phyloP scores from a whole-genome alignment of 2,329 filamentous ascomycete genomes.

The Periconia macrospinosa region DNA sequence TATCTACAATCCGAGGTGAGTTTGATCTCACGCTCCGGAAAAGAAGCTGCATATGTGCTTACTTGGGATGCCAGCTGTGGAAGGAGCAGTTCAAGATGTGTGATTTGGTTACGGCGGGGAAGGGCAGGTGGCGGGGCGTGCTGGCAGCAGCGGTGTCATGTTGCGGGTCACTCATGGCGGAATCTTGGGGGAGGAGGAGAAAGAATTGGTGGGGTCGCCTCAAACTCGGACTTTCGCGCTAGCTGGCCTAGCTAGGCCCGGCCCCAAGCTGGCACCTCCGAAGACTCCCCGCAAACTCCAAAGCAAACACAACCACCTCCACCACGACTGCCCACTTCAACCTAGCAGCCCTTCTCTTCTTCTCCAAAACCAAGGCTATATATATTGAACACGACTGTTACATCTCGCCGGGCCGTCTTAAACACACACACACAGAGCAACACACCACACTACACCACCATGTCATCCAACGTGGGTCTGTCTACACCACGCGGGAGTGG shows the following conservation, averaged over 20 bases:
- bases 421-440: too few species aligned
- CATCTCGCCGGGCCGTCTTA: neutral
- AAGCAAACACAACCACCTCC: neutral
- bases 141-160: conserved; percentile 6
- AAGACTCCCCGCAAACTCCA: neutral
- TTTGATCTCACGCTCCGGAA: neutral
- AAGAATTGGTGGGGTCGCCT: neutral
- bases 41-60: conserved; percentile 13
- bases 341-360: neutral
- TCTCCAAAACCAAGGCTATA: neutral
- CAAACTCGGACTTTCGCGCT: too few species aligned
- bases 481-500: conserved; percentile 91
- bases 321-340: neutral
- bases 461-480: conserved; percentile 98
- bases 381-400: neutral
- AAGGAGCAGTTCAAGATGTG: conserved; percentile 96
- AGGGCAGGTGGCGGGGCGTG: conserved; percentile 56
- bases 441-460: conserved; percentile 43
- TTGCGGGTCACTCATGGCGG: neutral
- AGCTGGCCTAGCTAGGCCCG: too few species aligned
- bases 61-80: conserved; percentile 85
- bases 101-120: conserved; percentile 79
- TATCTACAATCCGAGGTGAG: conserved; percentile 58
- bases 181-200: neutral
- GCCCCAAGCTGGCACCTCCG: neutral